Evolutionary conservation across 345 rosid species (phyloP).

Genomic region (Arabis alpina): DNA sequence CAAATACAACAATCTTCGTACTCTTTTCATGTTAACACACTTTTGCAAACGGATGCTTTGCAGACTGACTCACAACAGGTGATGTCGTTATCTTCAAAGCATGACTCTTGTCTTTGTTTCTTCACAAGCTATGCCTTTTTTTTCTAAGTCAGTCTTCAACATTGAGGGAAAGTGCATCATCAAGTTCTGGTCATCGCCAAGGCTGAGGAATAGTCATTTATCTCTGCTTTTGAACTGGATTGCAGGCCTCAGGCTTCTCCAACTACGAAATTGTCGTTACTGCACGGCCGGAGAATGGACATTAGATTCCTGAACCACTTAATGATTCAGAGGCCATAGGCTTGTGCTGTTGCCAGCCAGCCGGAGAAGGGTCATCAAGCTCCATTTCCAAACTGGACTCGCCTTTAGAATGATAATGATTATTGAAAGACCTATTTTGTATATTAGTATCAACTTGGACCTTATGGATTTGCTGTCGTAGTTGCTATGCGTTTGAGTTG

Average conservation of each 20-base stretch:
- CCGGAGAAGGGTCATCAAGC: slow-evolving; percentile 4
- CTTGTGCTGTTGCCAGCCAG: background rate
- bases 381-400: background rate
- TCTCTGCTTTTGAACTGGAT: too few relatives aligned
- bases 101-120: background rate
- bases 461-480: slow-evolving; percentile 2
- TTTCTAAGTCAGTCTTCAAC: background rate
- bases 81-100: background rate
- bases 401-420: background rate
- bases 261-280: background rate
- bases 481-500: slow-evolving; percentile 8
- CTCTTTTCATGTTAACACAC: background rate
- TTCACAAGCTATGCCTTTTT: background rate
- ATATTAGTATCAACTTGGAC: background rate
- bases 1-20: background rate
- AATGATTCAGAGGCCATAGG: background rate
- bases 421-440: background rate
- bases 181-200: background rate
- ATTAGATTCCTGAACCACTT: background rate
- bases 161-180: slow-evolving; percentile 4
- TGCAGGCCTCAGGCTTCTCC: background rate
- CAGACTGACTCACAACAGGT: background rate
- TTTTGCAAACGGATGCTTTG: background rate
- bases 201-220: background rate
- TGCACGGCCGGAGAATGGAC: background rate